A percentile compares a stretch with the other conserved stretches of the same genome.
phyloP scores from a whole-genome alignment of 306 rosid species.

The Geum urbanum region DNA sequence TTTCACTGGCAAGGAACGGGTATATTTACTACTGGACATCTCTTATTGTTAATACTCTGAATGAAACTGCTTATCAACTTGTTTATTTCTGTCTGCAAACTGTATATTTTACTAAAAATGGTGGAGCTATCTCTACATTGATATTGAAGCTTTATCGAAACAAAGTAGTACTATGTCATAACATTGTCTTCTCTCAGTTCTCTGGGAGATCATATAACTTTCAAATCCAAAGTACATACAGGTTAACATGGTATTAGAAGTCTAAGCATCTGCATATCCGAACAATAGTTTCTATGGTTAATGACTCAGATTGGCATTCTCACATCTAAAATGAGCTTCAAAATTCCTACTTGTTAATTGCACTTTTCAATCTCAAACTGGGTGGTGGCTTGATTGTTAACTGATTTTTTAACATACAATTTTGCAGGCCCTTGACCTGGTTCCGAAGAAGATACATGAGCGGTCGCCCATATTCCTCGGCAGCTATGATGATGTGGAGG shows the following conservation, averaged over 20 bases:
- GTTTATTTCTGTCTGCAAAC: background rate
- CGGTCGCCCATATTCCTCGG: slow-evolving; percentile 88
- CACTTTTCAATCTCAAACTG: background rate
- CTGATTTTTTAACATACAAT: background rate
- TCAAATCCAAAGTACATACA: background rate
- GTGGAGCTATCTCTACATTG: background rate
- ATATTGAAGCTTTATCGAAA: background rate
- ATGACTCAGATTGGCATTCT: background rate
- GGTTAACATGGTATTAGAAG: background rate
- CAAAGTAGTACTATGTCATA: background rate
- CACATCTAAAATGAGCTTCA: background rate
- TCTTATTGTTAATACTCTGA: slow-evolving; percentile 3
- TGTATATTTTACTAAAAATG: background rate
- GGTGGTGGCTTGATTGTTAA: background rate
- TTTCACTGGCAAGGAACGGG: slow-evolving; percentile 86
- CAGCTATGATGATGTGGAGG: slow-evolving; percentile 84
- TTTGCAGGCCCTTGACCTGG: slow-evolving; percentile 75
- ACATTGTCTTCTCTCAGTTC: background rate
- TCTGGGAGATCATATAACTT: background rate
- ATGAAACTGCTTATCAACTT: background rate
- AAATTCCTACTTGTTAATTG: background rate
- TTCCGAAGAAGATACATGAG: slow-evolving; percentile 71
- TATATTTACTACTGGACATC: slow-evolving; percentile 21
- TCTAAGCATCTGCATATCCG: background rate
- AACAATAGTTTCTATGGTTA: background rate